Percentiles rank a stretch among this genome's conserved stretches.
Conservation (phyloP, 2,329 filamentous ascomycete genomes). For the Scleromitrula shiraiana region DNA sequence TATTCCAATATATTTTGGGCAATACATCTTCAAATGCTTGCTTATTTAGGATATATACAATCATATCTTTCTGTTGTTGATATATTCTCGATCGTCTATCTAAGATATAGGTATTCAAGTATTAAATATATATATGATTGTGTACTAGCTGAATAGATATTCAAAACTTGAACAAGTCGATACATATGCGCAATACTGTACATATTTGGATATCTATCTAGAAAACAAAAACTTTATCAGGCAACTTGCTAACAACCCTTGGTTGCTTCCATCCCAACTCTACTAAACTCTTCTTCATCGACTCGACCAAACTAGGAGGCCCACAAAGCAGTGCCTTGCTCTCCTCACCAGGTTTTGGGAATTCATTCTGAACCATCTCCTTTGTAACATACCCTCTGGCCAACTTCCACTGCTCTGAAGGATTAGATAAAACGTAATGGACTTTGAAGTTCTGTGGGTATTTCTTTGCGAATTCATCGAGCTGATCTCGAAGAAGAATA, state of each 20-base stretch:
- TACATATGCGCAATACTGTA: too few relatives aligned
- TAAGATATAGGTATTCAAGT: too few relatives aligned
- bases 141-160: too few relatives aligned
- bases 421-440: slow-evolving; percentile 45
- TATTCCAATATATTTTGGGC: too few relatives aligned
- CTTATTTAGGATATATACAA: too few relatives aligned
- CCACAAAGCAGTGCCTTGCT: slow-evolving; percentile 52
- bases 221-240: slow-evolving; percentile 49
- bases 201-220: slow-evolving; percentile 22
- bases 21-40: too few relatives aligned
- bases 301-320: slow-evolving; percentile 52
- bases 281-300: slow-evolving; percentile 43
- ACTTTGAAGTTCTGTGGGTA: slow-evolving; percentile 48
- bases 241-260: slow-evolving; percentile 41
- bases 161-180: too few relatives aligned
- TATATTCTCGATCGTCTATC: too few relatives aligned
- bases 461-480: slow-evolving; percentile 43
- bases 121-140: too few relatives aligned
- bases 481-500: slow-evolving; percentile 48
- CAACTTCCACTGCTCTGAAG: slow-evolving; percentile 39
- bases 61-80: too few relatives aligned
- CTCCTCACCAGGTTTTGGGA: slow-evolving; percentile 39
- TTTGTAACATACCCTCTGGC: slow-evolving; percentile 44
- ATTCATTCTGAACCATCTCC: slow-evolving; percentile 40
- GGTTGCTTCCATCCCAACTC: slow-evolving; percentile 44